Conservation (phyloP, 1,139 yeast species). For the Barnettozyma hawaiiensis region DNA sequence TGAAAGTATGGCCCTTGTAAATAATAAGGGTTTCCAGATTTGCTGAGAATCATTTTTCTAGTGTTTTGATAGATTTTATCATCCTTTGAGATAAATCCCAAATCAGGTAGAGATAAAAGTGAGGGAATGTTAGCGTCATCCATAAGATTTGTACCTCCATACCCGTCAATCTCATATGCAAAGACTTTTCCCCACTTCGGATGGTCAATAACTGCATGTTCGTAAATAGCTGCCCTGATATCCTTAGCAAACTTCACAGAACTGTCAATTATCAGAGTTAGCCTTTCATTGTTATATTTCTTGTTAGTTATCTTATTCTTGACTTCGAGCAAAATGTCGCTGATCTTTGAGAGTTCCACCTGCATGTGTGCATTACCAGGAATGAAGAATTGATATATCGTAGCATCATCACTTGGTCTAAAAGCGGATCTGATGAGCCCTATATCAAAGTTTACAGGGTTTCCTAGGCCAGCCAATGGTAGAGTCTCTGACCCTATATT, state of each 20-base stretch:
- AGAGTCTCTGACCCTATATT: slow-evolving; percentile 77
- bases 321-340: slow-evolving; percentile 20
- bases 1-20: slow-evolving; percentile 54
- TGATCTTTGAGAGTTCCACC: slow-evolving; percentile 40
- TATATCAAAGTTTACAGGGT: slow-evolving; percentile 69
- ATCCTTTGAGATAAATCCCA: slow-evolving; percentile 52
- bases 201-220: slow-evolving; percentile 61
- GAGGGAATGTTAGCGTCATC: slow-evolving; percentile 93
- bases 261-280: slow-evolving; percentile 24
- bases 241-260: slow-evolving; percentile 35
- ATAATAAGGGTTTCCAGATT: slow-evolving; percentile 73
- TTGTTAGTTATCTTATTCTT: slow-evolving; percentile 12
- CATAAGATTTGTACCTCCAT: slow-evolving; percentile 68
- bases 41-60: slow-evolving; percentile 65
- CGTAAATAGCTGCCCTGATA: slow-evolving; percentile 53
- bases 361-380: slow-evolving; percentile 83
- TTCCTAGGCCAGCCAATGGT: slow-evolving; percentile 72
- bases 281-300: slow-evolving; percentile 5
- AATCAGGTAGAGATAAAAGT: slow-evolving; percentile 70
- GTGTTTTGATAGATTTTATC: slow-evolving; percentile 73
- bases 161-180: slow-evolving; percentile 89
- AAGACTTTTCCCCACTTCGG: slow-evolving; percentile 68
- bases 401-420: slow-evolving; percentile 87
- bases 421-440: slow-evolving; percentile 82
- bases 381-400: slow-evolving; percentile 70